These are phyloP conservation scores for Cetradonia linearis DNA, from an alignment of 495 filamentous ascomycete species.

Conservation along the genomic window DNA sequence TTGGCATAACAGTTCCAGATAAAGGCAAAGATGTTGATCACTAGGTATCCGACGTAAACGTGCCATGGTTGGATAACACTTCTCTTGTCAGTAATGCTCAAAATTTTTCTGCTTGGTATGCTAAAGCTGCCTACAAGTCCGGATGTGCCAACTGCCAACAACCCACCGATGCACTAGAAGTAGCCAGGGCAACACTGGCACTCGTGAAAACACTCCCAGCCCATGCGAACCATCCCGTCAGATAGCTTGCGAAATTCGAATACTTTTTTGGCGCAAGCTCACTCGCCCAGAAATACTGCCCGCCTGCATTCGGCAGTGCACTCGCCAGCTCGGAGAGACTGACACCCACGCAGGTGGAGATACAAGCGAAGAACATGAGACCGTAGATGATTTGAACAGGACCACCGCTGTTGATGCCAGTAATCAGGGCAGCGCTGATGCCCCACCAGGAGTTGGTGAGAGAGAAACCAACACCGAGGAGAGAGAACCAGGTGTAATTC, in stretches of 20 bases:
- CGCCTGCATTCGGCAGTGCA: conserved; percentile 51
- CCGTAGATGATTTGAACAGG: conserved; percentile 52
- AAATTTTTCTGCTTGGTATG: neutral
- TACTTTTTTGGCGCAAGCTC: conserved; percentile 46
- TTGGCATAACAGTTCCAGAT: conserved; percentile 52
- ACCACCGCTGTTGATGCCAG: conserved; percentile 52
- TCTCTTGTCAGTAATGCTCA: conserved; percentile 12
- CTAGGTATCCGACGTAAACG: conserved; percentile 41
- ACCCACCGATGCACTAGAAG: conserved; percentile 43
- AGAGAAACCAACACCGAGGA: conserved; percentile 51
- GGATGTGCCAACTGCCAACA: conserved; percentile 51
- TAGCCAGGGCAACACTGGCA: conserved; percentile 46
- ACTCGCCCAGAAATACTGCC: conserved; percentile 55
- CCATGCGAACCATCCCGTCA: conserved; percentile 50
- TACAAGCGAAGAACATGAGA: conserved; percentile 43
- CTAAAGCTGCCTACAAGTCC: conserved; percentile 36
- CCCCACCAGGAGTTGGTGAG: conserved; percentile 59
- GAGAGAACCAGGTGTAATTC: conserved; percentile 47
- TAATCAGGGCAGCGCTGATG: conserved; percentile 47
- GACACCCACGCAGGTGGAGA: conserved; percentile 46
- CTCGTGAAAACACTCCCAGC: conserved; percentile 48
- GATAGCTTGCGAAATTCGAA: conserved; percentile 42
- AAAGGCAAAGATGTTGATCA: conserved; percentile 47
- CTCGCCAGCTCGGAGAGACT: conserved; percentile 48
- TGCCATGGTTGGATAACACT: conserved; percentile 44